These are phyloP conservation scores for Aureobasidium sp. DNA, from an alignment of 2,329 filamentous ascomycete species.

Conservation along the genomic window DNA sequence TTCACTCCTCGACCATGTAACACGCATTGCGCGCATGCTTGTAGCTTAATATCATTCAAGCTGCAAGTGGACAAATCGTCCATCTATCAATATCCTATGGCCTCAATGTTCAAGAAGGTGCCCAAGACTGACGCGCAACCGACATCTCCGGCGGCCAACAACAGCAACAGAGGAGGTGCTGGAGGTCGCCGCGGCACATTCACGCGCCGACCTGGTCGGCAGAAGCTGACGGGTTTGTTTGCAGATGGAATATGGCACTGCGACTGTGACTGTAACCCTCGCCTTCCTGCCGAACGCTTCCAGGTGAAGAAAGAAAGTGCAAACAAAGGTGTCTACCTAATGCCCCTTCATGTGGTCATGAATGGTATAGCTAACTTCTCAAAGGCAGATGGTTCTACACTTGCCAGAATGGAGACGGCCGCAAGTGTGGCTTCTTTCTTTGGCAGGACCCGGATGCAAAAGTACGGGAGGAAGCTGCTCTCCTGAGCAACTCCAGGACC, in stretches of 20 bases:
- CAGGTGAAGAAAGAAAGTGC: constrained; percentile 51
- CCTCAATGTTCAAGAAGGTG: constrained; percentile 13
- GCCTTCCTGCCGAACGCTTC: constrained; percentile 48
- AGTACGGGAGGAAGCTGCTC: constrained; percentile 40
- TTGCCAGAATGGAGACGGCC: constrained; percentile 44
- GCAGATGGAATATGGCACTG: constrained; percentile 42
- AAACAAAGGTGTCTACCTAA: constrained; percentile 36
- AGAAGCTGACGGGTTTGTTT: constrained; percentile 24
- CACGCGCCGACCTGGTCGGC: constrained; percentile 1
- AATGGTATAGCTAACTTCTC: not conserved
- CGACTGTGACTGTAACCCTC: constrained; percentile 53
- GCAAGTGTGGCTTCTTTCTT: constrained; percentile 51
- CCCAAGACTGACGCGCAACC: not conserved
- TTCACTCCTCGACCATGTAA: constrained; percentile 5
- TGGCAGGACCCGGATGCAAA: constrained; percentile 48
- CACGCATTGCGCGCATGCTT: not conserved
- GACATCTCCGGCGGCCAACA: not conserved
- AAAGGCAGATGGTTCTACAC: constrained; percentile 46
- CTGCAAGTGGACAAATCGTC: no score
- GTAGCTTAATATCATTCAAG: not conserved
- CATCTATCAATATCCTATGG: not conserved
- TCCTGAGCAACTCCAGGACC: constrained; percentile 43
- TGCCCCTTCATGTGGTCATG: not conserved
- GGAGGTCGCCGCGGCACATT: not conserved
- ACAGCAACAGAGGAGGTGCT: constrained; percentile 3